Percentiles rank a stretch among this genome's conserved stretches.
These are phyloP conservation scores for Fraxinus baroniana DNA, from an alignment of 305 asterid genomes.

Conservation along the genomic window DNA sequence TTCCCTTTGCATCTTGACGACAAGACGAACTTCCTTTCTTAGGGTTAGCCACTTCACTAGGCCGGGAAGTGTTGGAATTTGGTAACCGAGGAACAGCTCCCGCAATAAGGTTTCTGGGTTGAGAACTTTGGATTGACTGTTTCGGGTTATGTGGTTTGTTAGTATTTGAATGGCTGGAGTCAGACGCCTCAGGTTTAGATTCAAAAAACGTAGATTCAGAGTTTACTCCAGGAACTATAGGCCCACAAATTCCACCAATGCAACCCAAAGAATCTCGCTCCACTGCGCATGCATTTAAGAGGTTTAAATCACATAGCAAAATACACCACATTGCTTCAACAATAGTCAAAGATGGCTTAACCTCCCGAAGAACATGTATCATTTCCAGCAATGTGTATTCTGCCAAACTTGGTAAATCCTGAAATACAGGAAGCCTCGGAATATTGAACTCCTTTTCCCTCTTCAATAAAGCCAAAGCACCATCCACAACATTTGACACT, in stretches of 20 bases:
- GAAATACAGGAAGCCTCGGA: conserved; percentile 37
- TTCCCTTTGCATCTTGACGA: conserved; percentile 38
- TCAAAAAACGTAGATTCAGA: conserved; percentile 10
- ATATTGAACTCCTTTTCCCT: conserved; percentile 36
- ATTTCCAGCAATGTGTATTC: conserved; percentile 68
- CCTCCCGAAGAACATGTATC: conserved; percentile 65
- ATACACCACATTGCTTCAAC: conserved; percentile 77
- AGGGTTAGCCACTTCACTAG: conserved; percentile 22
- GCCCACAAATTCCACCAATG: conserved; percentile 26
- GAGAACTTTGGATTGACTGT: conserved; percentile 28
- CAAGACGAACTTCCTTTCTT: conserved; percentile 32
- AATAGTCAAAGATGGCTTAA: conserved; percentile 51
- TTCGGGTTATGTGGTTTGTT: conserved; percentile 25
- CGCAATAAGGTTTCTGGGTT: conserved; percentile 24
- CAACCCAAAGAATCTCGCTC: conserved; percentile 32
- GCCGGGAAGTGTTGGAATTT: conserved; percentile 18
- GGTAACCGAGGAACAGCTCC: conserved; percentile 23
- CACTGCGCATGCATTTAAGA: conserved; percentile 50
- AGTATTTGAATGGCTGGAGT: conserved; percentile 27
- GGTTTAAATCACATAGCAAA: conserved; percentile 62
- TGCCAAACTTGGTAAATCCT: conserved; percentile 50
- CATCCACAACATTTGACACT: conserved; percentile 56
- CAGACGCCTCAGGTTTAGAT: conserved; percentile 31
- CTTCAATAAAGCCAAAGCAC: conserved; percentile 57
- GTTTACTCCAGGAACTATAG: conserved; percentile 29